Evolutionary conservation across 306 rosid species (phyloP), one percentile per base, ranked within the genome.

Genomic region (Trichosanthes truncata): DNA sequence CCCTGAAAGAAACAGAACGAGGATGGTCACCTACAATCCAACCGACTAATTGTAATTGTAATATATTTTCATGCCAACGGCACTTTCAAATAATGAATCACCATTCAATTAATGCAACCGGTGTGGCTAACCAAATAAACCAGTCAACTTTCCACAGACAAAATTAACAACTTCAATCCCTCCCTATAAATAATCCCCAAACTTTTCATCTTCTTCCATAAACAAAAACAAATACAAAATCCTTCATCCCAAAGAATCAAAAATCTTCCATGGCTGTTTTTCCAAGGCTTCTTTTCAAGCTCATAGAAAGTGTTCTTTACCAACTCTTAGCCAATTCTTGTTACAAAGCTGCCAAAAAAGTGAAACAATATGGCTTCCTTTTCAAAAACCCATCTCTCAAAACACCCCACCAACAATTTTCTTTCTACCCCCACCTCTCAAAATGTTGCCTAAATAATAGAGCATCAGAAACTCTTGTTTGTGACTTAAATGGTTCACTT

Each of bases 21-120:
- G 52, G 84, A 51, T 76, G 92, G 86, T 92, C 89, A 92, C 95
- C 95, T 86, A 90, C 82, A 89, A 87, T 82, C 72, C 84, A 79
- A 90, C 94, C 89, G 83, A 86, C 86, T 85, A 7, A 33, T 77
- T 55, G 53, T 7, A 71, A 71, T 46, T 23, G n/a, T 15, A 23
- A 72, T 5, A 72, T 2, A 25, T 17, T 63, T 63, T 31, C 76
- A 69, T 69, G 33, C 33, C 7, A 41, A 69, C 18, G 25, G 52
- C 35, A 68, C 17, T 67, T 38, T 0, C 74, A 67, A 11, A 68
- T 68, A 10, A 52, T 7, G 40, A 65, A n/a, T 36, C 29, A 77
- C 52, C 41, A 74, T 79, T 83, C 81, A 84, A 80, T 87, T 88
- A 93, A 86, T 87, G 94, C 90, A 79, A 45, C 74, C 93, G 35